Percentiles rank a stretch among this genome's conserved stretches.
These are phyloP conservation scores for Rubroboletus satanas DNA, from an alignment of 768 basidiomycete species.

Conservation along the genomic window DNA sequence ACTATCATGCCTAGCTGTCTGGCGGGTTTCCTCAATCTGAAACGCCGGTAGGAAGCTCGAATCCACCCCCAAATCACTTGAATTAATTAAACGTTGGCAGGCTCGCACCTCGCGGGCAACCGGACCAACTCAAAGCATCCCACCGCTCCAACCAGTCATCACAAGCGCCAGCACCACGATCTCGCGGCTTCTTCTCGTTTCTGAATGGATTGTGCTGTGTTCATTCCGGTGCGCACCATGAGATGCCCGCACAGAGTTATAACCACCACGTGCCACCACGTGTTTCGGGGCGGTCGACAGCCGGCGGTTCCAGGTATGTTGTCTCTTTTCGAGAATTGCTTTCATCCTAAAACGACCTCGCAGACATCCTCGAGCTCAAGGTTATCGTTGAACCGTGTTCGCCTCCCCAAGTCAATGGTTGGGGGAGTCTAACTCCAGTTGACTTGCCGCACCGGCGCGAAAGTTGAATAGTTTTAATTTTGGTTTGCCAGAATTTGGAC, in stretches of 20 bases:
- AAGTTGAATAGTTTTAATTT: too few relatives aligned
- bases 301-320: background rate
- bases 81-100: background rate
- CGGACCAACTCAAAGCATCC: background rate
- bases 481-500: background rate
- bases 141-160: background rate
- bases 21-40: background rate
- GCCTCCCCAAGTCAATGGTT: background rate
- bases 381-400: background rate
- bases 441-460: background rate
- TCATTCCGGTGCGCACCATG: background rate
- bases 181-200: background rate
- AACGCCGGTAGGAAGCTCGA: background rate
- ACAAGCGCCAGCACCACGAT: background rate
- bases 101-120: background rate
- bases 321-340: background rate
- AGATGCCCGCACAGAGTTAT: background rate
- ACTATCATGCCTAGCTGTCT: background rate
- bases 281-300: background rate
- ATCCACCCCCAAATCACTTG: background rate
- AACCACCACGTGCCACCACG: background rate
- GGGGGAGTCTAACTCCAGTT: background rate
- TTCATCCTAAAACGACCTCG: background rate
- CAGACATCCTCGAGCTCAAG: constrained; percentile 1
- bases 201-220: background rate